Conservation (phyloP, 2,329 filamentous ascomycete species). For the Cladosporium sp. region DNA sequence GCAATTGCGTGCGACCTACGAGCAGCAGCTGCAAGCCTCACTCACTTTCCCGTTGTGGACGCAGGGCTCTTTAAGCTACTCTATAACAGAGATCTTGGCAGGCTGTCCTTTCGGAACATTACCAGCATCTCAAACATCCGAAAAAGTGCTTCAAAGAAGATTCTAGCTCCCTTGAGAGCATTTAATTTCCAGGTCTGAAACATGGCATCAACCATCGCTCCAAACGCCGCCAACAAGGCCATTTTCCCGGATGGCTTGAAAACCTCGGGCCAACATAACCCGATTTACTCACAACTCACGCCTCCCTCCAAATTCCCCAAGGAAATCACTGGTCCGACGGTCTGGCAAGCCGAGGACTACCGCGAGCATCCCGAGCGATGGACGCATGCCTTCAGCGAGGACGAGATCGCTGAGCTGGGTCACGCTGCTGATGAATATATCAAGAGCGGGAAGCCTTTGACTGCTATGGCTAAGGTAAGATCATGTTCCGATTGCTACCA, state of each 20-base stretch:
- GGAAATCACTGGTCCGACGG: conserved; percentile 62
- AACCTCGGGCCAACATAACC: conserved; percentile 66
- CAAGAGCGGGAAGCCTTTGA: conserved; percentile 56
- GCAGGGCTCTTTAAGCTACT: too few species aligned
- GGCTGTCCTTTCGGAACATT: too few species aligned
- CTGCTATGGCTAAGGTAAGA: conserved; percentile 53
- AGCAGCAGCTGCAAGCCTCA: too few species aligned
- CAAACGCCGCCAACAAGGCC: conserved; percentile 31
- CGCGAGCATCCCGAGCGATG: conserved; percentile 58
- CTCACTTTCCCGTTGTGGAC: too few species aligned
- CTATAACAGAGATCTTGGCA: too few species aligned
- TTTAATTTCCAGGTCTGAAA: background rate
- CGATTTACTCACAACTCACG: conserved; percentile 57
- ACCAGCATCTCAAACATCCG: too few species aligned
- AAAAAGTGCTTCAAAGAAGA: too few species aligned
- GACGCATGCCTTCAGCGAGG: conserved; percentile 61
- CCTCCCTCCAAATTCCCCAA: conserved; percentile 65
- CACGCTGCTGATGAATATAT: conserved; percentile 62
- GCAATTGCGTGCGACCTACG: too few species aligned
- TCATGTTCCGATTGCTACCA: conserved; percentile 24
- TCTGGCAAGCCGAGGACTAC: conserved; percentile 64
- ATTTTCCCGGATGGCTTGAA: conserved; percentile 60
- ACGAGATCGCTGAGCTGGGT: conserved; percentile 63
- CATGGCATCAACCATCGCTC: conserved; percentile 9
- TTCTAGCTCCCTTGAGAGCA: too few species aligned